Conservation (phyloP, 139 green algal genomes). For the Micromonas pusilla region DNA sequence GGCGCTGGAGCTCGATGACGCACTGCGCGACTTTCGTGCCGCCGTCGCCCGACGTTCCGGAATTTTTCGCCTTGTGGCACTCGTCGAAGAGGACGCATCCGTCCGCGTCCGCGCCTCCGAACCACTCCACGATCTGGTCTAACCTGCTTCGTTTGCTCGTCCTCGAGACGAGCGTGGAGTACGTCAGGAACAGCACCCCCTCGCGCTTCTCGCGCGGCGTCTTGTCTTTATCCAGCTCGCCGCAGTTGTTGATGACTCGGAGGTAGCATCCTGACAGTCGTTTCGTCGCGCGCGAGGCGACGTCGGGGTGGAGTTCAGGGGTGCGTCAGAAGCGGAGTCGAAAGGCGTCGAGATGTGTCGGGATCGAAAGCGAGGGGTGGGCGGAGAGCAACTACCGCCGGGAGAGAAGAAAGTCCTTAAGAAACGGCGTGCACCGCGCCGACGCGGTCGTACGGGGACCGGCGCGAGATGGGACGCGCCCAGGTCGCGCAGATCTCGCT, state of each 20-base stretch:
- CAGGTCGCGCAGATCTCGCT: constrained; percentile 56
- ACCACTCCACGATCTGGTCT: constrained; percentile 27
- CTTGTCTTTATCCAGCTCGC: constrained; percentile 72
- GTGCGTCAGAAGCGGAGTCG: no score
- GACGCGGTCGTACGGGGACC: no score
- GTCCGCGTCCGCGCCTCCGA: constrained; percentile 6
- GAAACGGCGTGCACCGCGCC: no score
- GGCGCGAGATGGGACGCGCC: no score
- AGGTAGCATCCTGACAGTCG: constrained; percentile 64
- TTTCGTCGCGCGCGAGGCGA: no score
- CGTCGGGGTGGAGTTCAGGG: no score
- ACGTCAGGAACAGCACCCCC: constrained; percentile 79
- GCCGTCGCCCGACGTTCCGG: constrained; percentile 60
- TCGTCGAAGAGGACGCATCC: constrained; percentile 27
- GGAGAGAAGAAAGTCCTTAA: no score
- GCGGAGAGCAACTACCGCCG: no score
- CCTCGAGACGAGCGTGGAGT: constrained; percentile 58
- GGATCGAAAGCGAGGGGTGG: no score
- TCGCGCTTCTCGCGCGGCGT: no score
- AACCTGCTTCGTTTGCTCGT: constrained; percentile 22
- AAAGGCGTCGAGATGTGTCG: no score
- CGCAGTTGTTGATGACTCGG: constrained; percentile 57
- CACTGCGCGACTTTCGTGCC: constrained; percentile 44
- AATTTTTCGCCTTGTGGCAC: constrained; percentile 77
- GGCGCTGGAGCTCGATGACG: constrained; percentile 27